Evolutionary conservation across 495 filamentous ascomycete genomes (phyloP).

Genomic region (Copromyces sp.): DNA sequence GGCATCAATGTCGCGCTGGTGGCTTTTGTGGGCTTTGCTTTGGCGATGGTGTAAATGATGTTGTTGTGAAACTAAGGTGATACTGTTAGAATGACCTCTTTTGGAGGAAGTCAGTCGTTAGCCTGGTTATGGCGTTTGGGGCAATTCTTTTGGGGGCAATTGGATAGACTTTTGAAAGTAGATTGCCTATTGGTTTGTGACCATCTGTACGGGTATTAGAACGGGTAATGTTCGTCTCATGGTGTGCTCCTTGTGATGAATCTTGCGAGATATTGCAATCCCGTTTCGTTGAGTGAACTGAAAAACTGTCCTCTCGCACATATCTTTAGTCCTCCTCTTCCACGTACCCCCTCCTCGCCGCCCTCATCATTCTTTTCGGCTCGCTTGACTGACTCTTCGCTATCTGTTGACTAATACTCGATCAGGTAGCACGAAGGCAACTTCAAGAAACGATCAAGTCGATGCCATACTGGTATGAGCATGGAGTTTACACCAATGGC

Average conservation of each 20-base stretch:
- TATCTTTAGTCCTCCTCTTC: neutral
- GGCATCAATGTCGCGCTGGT: constrained; percentile 18
- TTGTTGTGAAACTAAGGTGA: neutral
- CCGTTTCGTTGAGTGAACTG: neutral
- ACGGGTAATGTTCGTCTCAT: neutral
- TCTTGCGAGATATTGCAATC: neutral
- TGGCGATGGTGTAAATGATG: constrained; percentile 15
- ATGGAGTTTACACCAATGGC: neutral
- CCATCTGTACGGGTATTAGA: neutral
- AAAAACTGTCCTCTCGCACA: neutral
- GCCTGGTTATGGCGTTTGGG: neutral
- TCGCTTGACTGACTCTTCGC: neutral
- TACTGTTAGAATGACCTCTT: neutral
- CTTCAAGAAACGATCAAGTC: neutral
- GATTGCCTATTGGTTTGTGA: neutral
- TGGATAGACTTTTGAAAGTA: neutral
- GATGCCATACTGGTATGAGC: neutral
- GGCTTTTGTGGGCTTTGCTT: constrained; percentile 21
- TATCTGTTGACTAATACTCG: neutral
- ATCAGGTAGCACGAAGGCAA: neutral
- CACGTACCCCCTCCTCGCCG: neutral
- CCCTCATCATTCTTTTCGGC: neutral
- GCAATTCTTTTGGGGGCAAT: neutral
- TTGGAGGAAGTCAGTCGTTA: neutral
- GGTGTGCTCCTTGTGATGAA: neutral